These are phyloP conservation scores for Sarcodon aspratus DNA, from an alignment of 768 basidiomycete genomes.

Conservation along the genomic window DNA sequence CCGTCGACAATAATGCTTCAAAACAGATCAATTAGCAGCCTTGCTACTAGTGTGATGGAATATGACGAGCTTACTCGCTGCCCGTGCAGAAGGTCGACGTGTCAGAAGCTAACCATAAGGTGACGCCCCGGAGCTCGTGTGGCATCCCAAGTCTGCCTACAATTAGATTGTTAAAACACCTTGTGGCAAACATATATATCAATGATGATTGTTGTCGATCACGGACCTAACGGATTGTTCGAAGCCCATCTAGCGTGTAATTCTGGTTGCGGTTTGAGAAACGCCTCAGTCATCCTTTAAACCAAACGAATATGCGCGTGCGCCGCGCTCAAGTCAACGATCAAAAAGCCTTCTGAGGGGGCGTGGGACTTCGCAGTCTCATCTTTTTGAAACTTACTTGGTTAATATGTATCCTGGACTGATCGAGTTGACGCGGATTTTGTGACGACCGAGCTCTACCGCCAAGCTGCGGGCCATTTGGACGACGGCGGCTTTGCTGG, in stretches of 20 bases:
- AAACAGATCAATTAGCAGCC: neutral
- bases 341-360: neutral
- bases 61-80: slow-evolving; percentile 47
- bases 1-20: slow-evolving; percentile 13
- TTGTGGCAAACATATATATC: too few relatives aligned
- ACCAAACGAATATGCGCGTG: too few relatives aligned
- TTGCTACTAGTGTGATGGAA: too few relatives aligned
- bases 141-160: slow-evolving; percentile 43
- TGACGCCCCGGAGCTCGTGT: slow-evolving; percentile 64
- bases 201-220: too few relatives aligned
- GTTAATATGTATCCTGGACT: slow-evolving; percentile 75
- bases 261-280: slow-evolving; percentile 53
- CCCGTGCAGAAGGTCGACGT: slow-evolving; percentile 65
- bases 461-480: slow-evolving; percentile 81
- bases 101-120: slow-evolving; percentile 36
- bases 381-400: slow-evolving; percentile 22
- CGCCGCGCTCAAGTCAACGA: too few relatives aligned
- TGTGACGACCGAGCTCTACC: slow-evolving; percentile 56
- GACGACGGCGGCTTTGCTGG: slow-evolving; percentile 66
- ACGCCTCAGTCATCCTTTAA: slow-evolving; percentile 62
- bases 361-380: neutral
- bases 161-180: too few relatives aligned
- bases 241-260: slow-evolving; percentile 56
- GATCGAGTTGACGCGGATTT: slow-evolving; percentile 64
- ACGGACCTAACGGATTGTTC: slow-evolving; percentile 50